phyloP scores from a whole-genome alignment of 2,329 filamentous ascomycete genomes.

The Colletotrichum tabaci region DNA sequence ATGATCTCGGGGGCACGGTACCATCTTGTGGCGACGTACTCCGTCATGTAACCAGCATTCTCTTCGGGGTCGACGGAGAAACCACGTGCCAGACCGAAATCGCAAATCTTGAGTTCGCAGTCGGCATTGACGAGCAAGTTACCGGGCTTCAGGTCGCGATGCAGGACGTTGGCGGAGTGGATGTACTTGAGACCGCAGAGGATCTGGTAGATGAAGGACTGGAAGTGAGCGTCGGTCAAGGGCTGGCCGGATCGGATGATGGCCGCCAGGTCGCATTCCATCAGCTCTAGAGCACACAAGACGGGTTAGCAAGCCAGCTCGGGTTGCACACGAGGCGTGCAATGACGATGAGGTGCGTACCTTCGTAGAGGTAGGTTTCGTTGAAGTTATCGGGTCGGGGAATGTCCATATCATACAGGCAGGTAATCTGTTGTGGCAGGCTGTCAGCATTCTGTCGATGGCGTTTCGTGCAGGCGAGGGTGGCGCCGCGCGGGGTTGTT shows the following conservation, averaged over 20 bases:
- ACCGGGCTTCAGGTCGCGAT: slow-evolving; percentile 96
- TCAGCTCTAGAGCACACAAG: slow-evolving; percentile 79
- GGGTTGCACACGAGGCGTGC: slow-evolving; percentile 11
- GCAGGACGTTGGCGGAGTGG: slow-evolving; percentile 97
- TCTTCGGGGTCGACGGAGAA: slow-evolving; percentile 98
- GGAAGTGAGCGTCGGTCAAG: slow-evolving; percentile 97
- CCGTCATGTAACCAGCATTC: slow-evolving; percentile 99
- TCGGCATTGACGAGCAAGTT: slow-evolving; percentile 98
- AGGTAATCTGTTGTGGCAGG: slow-evolving; percentile 82
- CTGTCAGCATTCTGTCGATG: slow-evolving; percentile 33
- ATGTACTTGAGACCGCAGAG: slow-evolving; percentile 99
- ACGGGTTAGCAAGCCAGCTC: slow-evolving; percentile 21
- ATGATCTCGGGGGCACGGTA: slow-evolving; percentile 97
- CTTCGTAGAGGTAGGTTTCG: slow-evolving; percentile 98
- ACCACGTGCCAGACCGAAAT: slow-evolving; percentile 95
- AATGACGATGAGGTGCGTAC: slow-evolving; percentile 63
- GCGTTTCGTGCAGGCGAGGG: slow-evolving; percentile 26
- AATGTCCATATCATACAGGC: slow-evolving; percentile 99
- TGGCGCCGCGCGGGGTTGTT: slow-evolving; percentile 19
- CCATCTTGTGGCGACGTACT: slow-evolving; percentile 99
- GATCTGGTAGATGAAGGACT: slow-evolving; percentile 99
- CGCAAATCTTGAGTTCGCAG: slow-evolving; percentile 99
- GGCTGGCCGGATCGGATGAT: slow-evolving; percentile 98
- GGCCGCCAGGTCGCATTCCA: slow-evolving; percentile 98
- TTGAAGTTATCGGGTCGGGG: slow-evolving; percentile 98